These are phyloP conservation scores for Fragilariopsis cylindrus DNA, from an alignment of 108 stramenopile genomes.

Conservation along the genomic window DNA sequence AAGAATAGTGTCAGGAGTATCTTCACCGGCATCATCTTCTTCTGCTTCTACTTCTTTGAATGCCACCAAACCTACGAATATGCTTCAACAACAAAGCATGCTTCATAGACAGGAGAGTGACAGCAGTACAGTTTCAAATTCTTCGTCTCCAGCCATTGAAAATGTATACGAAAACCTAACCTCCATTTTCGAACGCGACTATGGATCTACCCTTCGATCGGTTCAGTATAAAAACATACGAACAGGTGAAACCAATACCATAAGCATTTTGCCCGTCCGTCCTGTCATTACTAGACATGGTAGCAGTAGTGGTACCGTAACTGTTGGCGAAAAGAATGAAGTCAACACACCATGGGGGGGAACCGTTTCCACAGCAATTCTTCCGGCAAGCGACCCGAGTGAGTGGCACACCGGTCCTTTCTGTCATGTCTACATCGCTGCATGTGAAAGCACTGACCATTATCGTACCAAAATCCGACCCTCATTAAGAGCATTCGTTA, in stretches of 20 bases:
- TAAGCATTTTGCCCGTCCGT: slow-evolving; percentile 50
- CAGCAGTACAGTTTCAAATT: not conserved
- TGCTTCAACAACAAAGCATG: slow-evolving; percentile 15
- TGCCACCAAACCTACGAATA: slow-evolving; percentile 24
- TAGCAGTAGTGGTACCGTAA: slow-evolving; percentile 10
- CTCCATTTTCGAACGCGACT: slow-evolving; percentile 45
- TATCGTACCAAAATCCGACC: slow-evolving; percentile 76
- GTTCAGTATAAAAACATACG: slow-evolving; percentile 59
- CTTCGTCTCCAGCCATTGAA: slow-evolving; percentile 13
- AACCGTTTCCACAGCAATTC: slow-evolving; percentile 29
- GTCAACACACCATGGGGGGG: slow-evolving; percentile 37
- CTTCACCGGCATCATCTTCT: slow-evolving; percentile 7
- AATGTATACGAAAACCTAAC: slow-evolving; percentile 53
- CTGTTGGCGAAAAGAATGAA: not conserved
- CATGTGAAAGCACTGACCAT: slow-evolving; percentile 63
- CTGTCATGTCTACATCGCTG: slow-evolving; percentile 82
- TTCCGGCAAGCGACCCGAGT: slow-evolving; percentile 45
- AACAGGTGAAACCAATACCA: slow-evolving; percentile 41
- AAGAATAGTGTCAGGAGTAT: not conserved
- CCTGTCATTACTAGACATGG: slow-evolving; percentile 37
- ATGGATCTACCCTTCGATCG: slow-evolving; percentile 57
- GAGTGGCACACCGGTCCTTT: slow-evolving; percentile 80
- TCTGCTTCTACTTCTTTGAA: not conserved
- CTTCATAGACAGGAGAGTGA: not conserved
- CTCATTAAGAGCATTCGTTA: slow-evolving; percentile 75